Percentiles rank a stretch among this genome's conserved stretches.
phyloP scores from a whole-genome alignment of 2,329 filamentous ascomycete species.

The Didymella glomerata region DNA sequence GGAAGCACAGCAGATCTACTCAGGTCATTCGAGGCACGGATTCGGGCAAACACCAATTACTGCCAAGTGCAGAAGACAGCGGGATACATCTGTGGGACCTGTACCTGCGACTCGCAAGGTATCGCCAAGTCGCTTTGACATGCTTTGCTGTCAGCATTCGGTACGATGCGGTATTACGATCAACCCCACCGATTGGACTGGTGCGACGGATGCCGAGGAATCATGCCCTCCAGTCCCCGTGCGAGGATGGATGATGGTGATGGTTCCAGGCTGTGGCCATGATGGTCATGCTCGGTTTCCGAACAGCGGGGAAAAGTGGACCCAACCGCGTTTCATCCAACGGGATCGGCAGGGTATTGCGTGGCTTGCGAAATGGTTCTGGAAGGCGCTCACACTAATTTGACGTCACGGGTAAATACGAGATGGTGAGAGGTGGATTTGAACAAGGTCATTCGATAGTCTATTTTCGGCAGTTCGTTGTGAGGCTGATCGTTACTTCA shows the following conservation, averaged over 20 bases:
- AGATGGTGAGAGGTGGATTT: conserved; percentile 9
- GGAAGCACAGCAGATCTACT: conserved; percentile 3
- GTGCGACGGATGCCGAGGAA: conserved; percentile 19
- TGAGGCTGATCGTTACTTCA: conserved; percentile 20
- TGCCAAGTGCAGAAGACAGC: conserved; percentile 23
- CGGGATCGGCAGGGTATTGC: conserved; percentile 19
- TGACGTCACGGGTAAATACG: conserved; percentile 14
- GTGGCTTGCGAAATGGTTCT: conserved; percentile 16
- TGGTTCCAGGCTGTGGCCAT: conserved; percentile 6
- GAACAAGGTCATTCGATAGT: conserved; percentile 4
- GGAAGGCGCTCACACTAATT: conserved; percentile 5
- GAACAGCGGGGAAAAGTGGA: conserved; percentile 23
- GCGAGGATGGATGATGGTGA: conserved; percentile 1
- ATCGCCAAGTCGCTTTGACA: conserved; percentile 19
- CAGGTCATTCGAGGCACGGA: conserved; percentile 17
- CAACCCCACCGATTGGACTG: conserved; percentile 9
- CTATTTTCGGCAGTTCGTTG: conserved; percentile 20
- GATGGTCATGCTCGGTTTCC: conserved; percentile 20
- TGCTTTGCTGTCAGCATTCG: conserved; percentile 1
- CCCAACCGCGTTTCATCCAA: conserved; percentile 19
- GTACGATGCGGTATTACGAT: conserved; percentile 14
- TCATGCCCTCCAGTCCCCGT: conserved; percentile 15
- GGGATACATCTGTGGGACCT: conserved; percentile 6
- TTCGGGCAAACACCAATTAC: conserved; percentile 16
- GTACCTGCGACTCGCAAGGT: conserved; percentile 19